Conservation (phyloP, 164 flowering plant genomes). For the Pachysandra terminalis region DNA sequence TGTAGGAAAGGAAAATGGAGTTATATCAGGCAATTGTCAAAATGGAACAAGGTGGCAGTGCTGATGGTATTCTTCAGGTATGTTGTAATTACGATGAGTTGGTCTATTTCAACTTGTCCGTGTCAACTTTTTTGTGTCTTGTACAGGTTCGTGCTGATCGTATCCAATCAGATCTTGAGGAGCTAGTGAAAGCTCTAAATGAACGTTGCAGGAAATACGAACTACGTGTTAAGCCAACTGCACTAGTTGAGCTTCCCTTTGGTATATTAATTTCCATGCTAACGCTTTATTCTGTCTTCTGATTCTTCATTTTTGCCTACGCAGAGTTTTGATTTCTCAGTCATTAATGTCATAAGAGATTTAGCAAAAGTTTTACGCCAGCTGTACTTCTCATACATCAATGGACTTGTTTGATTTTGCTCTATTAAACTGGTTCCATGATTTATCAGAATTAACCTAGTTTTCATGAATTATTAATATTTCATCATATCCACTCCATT, state of each 20-base stretch:
- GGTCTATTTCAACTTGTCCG: neutral
- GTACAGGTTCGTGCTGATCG: conserved; percentile 68
- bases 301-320: neutral
- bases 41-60: conserved; percentile 66
- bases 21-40: conserved; percentile 82
- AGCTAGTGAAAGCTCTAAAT: conserved; percentile 68
- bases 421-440: neutral
- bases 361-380: no score
- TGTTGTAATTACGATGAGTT: conserved; percentile 4
- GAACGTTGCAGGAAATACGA: conserved; percentile 95
- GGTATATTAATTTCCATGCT: conserved; percentile 38
- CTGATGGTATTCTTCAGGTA: conserved; percentile 73
- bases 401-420: no score
- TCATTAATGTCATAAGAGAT: no score
- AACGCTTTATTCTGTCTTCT: neutral
- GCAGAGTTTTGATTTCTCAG: no score
- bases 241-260: conserved; percentile 85
- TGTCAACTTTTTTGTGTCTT: conserved; percentile 10
- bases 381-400: no score
- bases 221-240: conserved; percentile 67
- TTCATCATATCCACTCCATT: neutral
- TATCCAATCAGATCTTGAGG: conserved; percentile 80
- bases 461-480: neutral
- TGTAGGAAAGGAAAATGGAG: conserved; percentile 78
- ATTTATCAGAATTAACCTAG: neutral